Evolutionary conservation across 2,329 filamentous ascomycete genomes (phyloP), one percentile per base, ranked within the genome.

Genomic region (Pyricularia grisea): DNA sequence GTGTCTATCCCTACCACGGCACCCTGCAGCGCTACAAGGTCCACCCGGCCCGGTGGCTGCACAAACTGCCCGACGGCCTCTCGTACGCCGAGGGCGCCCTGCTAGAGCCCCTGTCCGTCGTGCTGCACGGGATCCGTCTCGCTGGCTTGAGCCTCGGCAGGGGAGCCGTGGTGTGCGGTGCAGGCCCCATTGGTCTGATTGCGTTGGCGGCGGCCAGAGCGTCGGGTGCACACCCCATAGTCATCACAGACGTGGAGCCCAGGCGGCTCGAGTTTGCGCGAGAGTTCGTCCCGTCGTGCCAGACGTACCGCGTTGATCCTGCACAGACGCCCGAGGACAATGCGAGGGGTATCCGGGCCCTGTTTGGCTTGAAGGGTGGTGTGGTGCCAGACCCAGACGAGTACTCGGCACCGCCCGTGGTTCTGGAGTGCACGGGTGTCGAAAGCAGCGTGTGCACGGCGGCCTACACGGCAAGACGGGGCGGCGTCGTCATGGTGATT

Each of bases 381-480:
- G 68, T 70, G 12, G 69, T 50, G 9, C 67, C 67, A 42, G 75
- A 74, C 11, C 70, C 73, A 7, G 79, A 80, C 6, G 86, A 89
- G 72, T 88, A 88, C 72, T 77, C 78, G 12, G 85, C 86, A 30
- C 88, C 88, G 0, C 79, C 84, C 14, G 84, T 84, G 0, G 84
- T 89, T 2, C 79, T 90, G 2, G 88, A 90, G 76, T 90, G 88
- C 71, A 90, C 88, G 0, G 88, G 88, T 0, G 84, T 90, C 0
- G 87, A 91, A 77, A 87, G 82, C 73, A 89, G 86, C 73, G 81
- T 90, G 10, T 80, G 82, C 70, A 88, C 87, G 3, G 88, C 86
- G 1, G 82, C 82, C 6, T 90, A 83, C 71, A 81, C 82, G 10
- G 86, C 82, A 5, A 79, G 87, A 23, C 79, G 86, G 68, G 87